Base-by-base conservation (phyloP, 2,329 filamentous ascomycete species). In the Sphaerostilbella broomeana region DNA sequence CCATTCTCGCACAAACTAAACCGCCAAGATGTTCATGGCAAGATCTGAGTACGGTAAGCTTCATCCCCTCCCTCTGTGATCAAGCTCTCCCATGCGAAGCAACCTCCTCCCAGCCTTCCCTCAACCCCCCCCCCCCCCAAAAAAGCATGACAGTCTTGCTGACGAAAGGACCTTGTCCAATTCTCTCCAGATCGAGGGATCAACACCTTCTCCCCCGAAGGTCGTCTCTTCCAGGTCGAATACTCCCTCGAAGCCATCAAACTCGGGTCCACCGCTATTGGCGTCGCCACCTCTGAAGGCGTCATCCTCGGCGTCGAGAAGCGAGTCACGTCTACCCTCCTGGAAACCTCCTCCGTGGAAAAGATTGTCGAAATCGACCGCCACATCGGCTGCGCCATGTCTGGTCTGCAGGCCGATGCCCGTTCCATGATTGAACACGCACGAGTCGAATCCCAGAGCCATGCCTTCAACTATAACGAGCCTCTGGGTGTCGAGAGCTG, bases 241-340 rank as follows among this genome's bases (percentile, higher is more conserved):
- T 98, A 98, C 80, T 97, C 92, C 45, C 84, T 98, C 65, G 92
- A 98, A 75, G 92, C 92, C 68, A 98, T 98, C 79, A 98, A 98
- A 75, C 86, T 97, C 53, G 92, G 92, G 54, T 94, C 86, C 57
- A 98, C 92, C 54, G 92, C 92, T 60, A 98, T 98, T 70, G 92
- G 92, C 56, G 89, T 98, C 52, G 88, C 92, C 56, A 98, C 92
- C 34, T 85, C 86, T 43, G 86, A 94, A 63, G 92, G 92, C 59
- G 89, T 97, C 47, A 84, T 98, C 60, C 83, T 98, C 36, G 92
- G 92, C 53, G 92, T 98, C 49, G 92, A 98, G 73, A 98, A 98
- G 79, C 89, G 92, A 59, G 92, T 98, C 56, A 98, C 92, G 46
- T 95, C 87, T 43, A 94, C 90, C 46, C 84, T 98, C 47, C 86